Evolutionary conservation across 2,329 filamentous ascomycete species (phyloP).

Genomic region (Byssoonygena ceratinophila): DNA sequence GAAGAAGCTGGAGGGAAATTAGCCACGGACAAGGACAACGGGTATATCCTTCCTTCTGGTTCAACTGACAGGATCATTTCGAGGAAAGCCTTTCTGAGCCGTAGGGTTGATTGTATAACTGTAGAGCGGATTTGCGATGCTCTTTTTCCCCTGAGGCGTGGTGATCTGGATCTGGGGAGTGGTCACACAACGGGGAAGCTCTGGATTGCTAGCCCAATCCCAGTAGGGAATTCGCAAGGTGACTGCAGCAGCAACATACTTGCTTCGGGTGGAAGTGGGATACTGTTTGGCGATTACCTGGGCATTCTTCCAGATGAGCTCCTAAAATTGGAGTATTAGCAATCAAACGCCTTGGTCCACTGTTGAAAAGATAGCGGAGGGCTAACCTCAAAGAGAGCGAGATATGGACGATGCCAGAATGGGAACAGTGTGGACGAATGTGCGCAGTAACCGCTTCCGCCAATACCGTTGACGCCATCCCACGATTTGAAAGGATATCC

Average conservation of each 20-base stretch:
- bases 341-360: background rate
- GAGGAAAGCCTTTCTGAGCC: constrained; percentile 19
- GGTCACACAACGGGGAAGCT: constrained; percentile 30
- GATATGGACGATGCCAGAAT: constrained; percentile 74
- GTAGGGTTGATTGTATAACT: constrained; percentile 30
- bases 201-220: constrained; percentile 38
- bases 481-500: constrained; percentile 57
- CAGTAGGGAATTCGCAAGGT: constrained; percentile 41
- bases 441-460: constrained; percentile 60
- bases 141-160: constrained; percentile 31
- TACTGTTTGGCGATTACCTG: constrained; percentile 32
- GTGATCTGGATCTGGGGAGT: constrained; percentile 34
- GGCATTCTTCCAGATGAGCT: constrained; percentile 32
- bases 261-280: constrained; percentile 38
- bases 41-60: background rate
- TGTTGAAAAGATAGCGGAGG: background rate
- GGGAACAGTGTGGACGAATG: constrained; percentile 68
- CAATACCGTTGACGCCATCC: constrained; percentile 43
- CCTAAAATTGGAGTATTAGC: constrained; percentile 19
- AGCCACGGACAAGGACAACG: background rate
- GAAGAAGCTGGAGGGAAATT: constrained; percentile 11
- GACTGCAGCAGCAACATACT: constrained; percentile 38
- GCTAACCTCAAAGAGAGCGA: constrained; percentile 50
- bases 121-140: constrained; percentile 39
- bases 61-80: constrained; percentile 14